A percentile compares a stretch with the other conserved stretches of the same genome.
These are phyloP conservation scores for Vanderwaltozyma verrucispora DNA, from an alignment of 805 yeast genomes.

Conservation along the genomic window DNA sequence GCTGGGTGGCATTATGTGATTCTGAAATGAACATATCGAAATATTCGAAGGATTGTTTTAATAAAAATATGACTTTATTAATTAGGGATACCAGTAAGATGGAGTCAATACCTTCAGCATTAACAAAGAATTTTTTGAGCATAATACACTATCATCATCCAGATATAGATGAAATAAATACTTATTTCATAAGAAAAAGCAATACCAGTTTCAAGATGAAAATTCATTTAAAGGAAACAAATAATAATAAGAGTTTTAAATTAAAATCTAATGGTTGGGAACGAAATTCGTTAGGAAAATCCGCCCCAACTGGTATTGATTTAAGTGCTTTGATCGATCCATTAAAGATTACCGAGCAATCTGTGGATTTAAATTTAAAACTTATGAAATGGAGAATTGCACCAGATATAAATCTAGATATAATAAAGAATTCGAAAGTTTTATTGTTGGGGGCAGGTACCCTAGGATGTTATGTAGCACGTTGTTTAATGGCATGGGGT, in stretches of 20 bases:
- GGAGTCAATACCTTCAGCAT: slow-evolving; percentile 37
- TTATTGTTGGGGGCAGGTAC: slow-evolving; percentile 94
- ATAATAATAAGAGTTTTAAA: background rate
- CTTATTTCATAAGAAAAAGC: slow-evolving; percentile 33
- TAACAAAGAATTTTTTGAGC: slow-evolving; percentile 49
- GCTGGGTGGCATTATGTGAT: slow-evolving; percentile 24
- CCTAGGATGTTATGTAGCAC: slow-evolving; percentile 80
- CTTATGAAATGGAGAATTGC: slow-evolving; percentile 96
- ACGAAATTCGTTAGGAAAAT: slow-evolving; percentile 56
- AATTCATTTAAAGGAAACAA: slow-evolving; percentile 9
- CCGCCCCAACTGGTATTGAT: slow-evolving; percentile 78
- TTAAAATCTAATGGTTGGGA: slow-evolving; percentile 83
- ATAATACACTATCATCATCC: slow-evolving; percentile 29
- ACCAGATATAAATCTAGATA: slow-evolving; percentile 66
- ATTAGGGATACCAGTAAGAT: slow-evolving; percentile 33
- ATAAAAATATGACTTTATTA: slow-evolving; percentile 21
- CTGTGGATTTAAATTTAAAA: slow-evolving; percentile 82
- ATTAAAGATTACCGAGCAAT: slow-evolving; percentile 71
- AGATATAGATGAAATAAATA: slow-evolving; percentile 27
- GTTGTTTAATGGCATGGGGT: slow-evolving; percentile 93
- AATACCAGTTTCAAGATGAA: slow-evolving; percentile 24
- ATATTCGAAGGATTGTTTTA: slow-evolving; percentile 7
- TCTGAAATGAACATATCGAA: slow-evolving; percentile 10
- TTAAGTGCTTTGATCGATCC: slow-evolving; percentile 78
- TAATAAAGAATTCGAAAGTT: slow-evolving; percentile 49